Evolutionary conservation across 169 alveolate genomes (phyloP).

Genomic region (Plasmodium ovale): DNA sequence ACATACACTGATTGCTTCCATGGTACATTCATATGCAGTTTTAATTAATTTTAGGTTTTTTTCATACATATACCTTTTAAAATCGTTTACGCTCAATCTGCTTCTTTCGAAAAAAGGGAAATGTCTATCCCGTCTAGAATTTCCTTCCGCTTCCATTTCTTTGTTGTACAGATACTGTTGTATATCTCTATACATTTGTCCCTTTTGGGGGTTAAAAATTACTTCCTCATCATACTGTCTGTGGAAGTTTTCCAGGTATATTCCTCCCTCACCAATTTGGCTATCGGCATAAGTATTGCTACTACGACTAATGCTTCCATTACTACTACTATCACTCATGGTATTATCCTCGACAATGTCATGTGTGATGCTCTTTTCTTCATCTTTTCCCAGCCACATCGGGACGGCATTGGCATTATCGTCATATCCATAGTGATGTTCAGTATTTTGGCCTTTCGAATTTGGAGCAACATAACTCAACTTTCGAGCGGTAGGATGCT

Average conservation of each 20-base stretch:
- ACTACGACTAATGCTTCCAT: not conserved
- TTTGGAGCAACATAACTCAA: conserved; percentile 43
- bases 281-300: conserved; percentile 1
- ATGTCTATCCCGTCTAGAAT: not conserved
- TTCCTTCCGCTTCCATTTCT: not conserved
- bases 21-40: conserved; percentile 81
- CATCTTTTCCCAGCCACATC: too few species aligned
- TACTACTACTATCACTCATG: not conserved
- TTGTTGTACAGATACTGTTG: conserved; percentile 28
- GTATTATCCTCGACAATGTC: not conserved
- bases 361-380: not conserved
- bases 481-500: not conserved
- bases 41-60: conserved; percentile 79
- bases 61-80: conserved; percentile 73
- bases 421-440: not conserved
- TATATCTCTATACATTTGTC: not conserved
- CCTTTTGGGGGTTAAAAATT: conserved; percentile 5
- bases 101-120: conserved; percentile 33
- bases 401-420: conserved; percentile 33
- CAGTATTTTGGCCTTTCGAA: conserved; percentile 8
- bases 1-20: conserved; percentile 79
- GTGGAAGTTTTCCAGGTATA: conserved; percentile 49
- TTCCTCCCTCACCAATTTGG: too few species aligned
- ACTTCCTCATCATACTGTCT: conserved; percentile 30
- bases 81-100: conserved; percentile 12